Conservation (phyloP, 768 basidiomycete species). For the Xanthoconium stramineum region DNA sequence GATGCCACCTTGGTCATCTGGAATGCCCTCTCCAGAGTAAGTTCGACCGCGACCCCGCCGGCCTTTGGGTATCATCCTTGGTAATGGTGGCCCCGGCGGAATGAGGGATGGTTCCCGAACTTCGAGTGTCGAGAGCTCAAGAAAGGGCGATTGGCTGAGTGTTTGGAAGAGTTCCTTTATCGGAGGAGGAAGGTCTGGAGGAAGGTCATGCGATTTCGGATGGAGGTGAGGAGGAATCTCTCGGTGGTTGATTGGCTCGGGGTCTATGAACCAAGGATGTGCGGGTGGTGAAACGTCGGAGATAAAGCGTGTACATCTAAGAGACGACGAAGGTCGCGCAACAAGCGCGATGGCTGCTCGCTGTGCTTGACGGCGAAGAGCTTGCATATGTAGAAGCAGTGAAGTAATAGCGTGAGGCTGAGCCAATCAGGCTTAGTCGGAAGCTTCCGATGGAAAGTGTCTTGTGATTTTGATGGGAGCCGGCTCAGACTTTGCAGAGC, state of each 20-base stretch:
- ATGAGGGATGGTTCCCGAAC: conserved; percentile 51
- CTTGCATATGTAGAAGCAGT: conserved; percentile 6
- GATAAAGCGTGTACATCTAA: conserved; percentile 3
- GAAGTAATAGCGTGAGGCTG: neutral
- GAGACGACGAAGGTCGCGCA: neutral
- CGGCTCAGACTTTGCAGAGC: no score
- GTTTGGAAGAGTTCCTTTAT: conserved; percentile 56
- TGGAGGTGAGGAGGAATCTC: conserved; percentile 26
- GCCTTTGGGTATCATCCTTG: conserved; percentile 56
- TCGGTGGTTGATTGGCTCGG: conserved; percentile 24
- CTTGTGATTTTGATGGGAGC: conserved; percentile 20
- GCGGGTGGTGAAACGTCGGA: conserved; percentile 5
- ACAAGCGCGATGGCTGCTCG: neutral
- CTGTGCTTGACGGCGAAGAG: conserved; percentile 18
- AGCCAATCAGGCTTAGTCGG: conserved; percentile 12
- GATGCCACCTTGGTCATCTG: conserved; percentile 51
- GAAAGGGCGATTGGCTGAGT: conserved; percentile 60
- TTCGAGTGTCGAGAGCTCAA: conserved; percentile 57
- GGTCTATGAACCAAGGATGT: conserved; percentile 70
- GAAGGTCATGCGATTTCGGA: conserved; percentile 33
- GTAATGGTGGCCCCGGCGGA: conserved; percentile 58
- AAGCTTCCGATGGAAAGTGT: conserved; percentile 8
- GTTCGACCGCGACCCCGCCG: conserved; percentile 63
- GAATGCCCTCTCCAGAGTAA: conserved; percentile 58
- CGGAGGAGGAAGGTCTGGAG: conserved; percentile 48